These are phyloP conservation scores for Thalassiosira sp. DNA, from an alignment of 352 stramenopile genomes.

Conservation along the genomic window DNA sequence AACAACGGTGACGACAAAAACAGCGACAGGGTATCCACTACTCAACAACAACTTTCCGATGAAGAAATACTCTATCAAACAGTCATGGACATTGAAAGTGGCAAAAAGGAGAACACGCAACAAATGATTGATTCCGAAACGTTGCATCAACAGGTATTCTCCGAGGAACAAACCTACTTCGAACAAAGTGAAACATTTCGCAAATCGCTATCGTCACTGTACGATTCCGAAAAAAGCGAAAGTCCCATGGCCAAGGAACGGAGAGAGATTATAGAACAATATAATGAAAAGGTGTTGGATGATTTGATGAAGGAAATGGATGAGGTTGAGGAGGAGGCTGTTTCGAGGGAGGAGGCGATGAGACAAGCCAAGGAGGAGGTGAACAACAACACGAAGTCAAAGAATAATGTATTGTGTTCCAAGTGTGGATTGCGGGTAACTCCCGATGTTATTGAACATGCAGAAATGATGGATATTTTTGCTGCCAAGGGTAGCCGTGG, in stretches of 20 bases:
- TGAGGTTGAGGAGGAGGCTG: conserved; percentile 35
- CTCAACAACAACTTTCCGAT: conserved; percentile 19
- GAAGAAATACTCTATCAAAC: conserved; percentile 30
- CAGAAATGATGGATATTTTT: conserved; percentile 13
- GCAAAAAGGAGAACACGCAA: not conserved
- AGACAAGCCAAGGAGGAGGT: not conserved
- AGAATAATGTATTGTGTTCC: conserved; percentile 6
- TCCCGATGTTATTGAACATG: conserved; percentile 33
- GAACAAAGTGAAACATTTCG: conserved; percentile 47
- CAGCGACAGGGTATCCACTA: not conserved
- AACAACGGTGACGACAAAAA: not conserved
- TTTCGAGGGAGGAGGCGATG: conserved; percentile 46
- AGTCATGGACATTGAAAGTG: conserved; percentile 17
- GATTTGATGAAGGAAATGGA: conserved; percentile 45
- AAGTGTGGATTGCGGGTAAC: conserved; percentile 36
- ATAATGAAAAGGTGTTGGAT: conserved; percentile 35
- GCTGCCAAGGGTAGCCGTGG: not conserved
- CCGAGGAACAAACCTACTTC: conserved; percentile 39
- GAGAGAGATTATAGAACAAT: conserved; percentile 20
- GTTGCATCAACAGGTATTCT: conserved; percentile 44
- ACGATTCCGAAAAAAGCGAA: conserved; percentile 8
- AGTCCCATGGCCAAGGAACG: conserved; percentile 30
- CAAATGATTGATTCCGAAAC: conserved; percentile 21
- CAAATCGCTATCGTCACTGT: conserved; percentile 21
- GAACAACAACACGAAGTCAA: not conserved